These are phyloP conservation scores for Brachypodium distachyon DNA, from an alignment of 202 grass and related monocot species.

Conservation along the genomic window DNA sequence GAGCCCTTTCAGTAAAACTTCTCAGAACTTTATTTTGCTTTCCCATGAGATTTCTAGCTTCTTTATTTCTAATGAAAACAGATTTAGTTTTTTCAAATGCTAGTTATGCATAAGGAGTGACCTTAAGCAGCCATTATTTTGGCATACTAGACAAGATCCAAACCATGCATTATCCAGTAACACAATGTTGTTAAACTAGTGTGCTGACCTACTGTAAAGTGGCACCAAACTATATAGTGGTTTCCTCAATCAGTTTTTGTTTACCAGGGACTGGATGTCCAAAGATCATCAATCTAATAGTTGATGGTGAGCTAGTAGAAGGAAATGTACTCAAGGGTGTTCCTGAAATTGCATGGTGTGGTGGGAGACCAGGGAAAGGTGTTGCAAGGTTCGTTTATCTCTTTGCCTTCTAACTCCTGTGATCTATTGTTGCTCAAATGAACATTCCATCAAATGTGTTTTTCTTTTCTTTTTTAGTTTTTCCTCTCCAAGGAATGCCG, in stretches of 20 bases:
- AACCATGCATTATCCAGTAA: neutral
- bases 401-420: neutral
- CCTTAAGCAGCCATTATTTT: neutral
- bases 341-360: constrained; percentile 94
- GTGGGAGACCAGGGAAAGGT: constrained; percentile 78
- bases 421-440: neutral
- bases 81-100: neutral
- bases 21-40: constrained; percentile 10
- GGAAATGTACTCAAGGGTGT: constrained; percentile 77
- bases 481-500: neutral
- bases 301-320: constrained; percentile 81
- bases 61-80: neutral
- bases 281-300: constrained; percentile 69
- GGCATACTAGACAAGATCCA: neutral
- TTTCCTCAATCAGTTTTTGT: constrained; percentile 22
- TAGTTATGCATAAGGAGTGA: neutral
- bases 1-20: neutral
- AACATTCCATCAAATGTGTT: neutral
- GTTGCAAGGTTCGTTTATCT: constrained; percentile 62
- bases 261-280: constrained; percentile 85
- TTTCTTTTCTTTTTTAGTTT: neutral
- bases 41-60: neutral
- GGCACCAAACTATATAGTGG: neutral
- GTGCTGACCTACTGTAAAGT: neutral
- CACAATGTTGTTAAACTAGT: neutral